Percentiles rank a stretch among this genome's conserved stretches.
Conservation (phyloP, 352 stramenopile genomes). For the Globisporangium carolinianum region DNA sequence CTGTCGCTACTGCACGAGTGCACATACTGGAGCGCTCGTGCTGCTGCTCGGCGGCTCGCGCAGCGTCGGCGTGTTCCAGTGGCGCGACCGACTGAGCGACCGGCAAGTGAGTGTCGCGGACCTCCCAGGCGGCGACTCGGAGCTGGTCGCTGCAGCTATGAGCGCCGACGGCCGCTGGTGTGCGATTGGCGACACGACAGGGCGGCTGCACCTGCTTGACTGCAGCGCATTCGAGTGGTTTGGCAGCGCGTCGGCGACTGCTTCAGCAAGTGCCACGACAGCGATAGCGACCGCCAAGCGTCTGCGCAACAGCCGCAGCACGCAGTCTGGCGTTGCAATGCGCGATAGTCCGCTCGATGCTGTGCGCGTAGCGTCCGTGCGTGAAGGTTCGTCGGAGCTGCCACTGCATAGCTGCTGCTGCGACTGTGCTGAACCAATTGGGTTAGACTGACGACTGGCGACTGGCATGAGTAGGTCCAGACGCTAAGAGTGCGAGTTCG, state of each 20-base stretch:
- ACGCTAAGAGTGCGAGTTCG: conserved; percentile 9
- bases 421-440: too few relatives aligned
- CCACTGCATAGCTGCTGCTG: too few relatives aligned
- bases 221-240: conserved; percentile 22
- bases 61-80: conserved; percentile 37
- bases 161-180: conserved; percentile 28
- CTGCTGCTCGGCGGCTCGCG: conserved; percentile 20
- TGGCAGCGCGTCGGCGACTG: neutral
- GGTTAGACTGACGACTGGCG: too few relatives aligned
- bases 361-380: conserved; percentile 23
- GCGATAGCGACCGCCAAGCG: conserved; percentile 15
- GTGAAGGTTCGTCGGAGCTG: conserved; percentile 3
- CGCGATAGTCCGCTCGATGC: conserved; percentile 28
- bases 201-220: conserved; percentile 19
- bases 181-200: conserved; percentile 15
- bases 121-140: conserved; percentile 11
- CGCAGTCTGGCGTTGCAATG: conserved; percentile 22
- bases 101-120: conserved; percentile 30
- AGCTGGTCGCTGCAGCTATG: conserved; percentile 14
- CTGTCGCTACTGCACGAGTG: conserved; percentile 6
- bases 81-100: conserved; percentile 51
- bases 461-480: conserved; percentile 7
- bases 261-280: neutral
- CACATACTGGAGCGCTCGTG: conserved; percentile 23
- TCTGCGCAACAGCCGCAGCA: conserved; percentile 18